Evolutionary conservation across 768 basidiomycete species (phyloP).

Genomic region (Antrodiella citrinella): DNA sequence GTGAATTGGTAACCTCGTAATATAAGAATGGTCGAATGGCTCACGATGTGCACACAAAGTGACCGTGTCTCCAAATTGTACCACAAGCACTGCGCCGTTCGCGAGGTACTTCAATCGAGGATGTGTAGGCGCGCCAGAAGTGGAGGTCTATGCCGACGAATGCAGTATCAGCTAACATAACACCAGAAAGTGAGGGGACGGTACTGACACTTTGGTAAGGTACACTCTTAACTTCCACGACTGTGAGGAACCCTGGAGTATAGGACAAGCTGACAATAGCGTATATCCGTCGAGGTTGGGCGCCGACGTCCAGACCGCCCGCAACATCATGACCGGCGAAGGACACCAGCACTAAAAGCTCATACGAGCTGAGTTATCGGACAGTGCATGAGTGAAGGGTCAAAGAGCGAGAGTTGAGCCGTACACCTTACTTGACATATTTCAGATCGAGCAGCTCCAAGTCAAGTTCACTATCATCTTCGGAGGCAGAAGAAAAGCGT

Average conservation of each 20-base stretch:
- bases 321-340: conserved; percentile 50
- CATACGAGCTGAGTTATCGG: conserved; percentile 46
- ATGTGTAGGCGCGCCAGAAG: conserved; percentile 63
- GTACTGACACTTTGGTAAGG: conserved; percentile 69
- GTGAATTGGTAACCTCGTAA: no score
- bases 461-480: conserved; percentile 45
- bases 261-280: conserved; percentile 47
- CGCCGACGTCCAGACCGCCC: conserved; percentile 28
- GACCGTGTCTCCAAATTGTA: conserved; percentile 73
- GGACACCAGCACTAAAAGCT: conserved; percentile 57
- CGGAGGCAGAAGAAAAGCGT: conserved; percentile 29
- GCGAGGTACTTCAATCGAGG: conserved; percentile 55
- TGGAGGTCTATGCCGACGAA: conserved; percentile 44
- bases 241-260: conserved; percentile 32
- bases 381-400: no score
- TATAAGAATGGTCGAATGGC: no score
- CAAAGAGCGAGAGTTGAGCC: neutral
- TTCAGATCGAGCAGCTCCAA: conserved; percentile 69
- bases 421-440: conserved; percentile 40
- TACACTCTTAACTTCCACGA: conserved; percentile 45
- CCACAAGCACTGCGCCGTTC: conserved; percentile 49
- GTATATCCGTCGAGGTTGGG: conserved; percentile 53
- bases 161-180: neutral
- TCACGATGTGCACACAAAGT: conserved; percentile 63
- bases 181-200: neutral